These are phyloP conservation scores for Alnus rubra DNA, from an alignment of 306 rosid species.

Conservation along the genomic window DNA sequence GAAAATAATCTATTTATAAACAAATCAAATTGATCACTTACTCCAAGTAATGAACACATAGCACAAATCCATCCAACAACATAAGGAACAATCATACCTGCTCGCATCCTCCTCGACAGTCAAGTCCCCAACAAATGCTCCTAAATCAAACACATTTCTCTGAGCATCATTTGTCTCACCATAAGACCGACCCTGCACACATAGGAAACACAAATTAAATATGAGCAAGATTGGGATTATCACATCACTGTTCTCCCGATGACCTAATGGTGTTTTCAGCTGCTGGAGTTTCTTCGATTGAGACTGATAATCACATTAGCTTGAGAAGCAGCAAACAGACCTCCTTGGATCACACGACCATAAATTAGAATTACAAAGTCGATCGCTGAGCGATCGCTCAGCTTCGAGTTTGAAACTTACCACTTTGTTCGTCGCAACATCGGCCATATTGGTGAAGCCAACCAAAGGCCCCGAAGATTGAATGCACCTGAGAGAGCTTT, in stretches of 20 bases:
- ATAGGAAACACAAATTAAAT: not conserved
- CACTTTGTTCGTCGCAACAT: constrained; percentile 32
- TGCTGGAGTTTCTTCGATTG: not conserved
- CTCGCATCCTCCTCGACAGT: constrained; percentile 70
- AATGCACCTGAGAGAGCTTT: not conserved
- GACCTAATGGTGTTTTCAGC: not conserved
- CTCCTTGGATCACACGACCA: not conserved
- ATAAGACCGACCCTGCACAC: constrained; percentile 44
- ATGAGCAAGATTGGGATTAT: not conserved
- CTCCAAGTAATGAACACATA: not conserved
- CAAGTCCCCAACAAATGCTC: constrained; percentile 83
- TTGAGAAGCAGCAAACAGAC: not conserved
- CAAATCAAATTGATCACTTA: not conserved
- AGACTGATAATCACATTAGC: not conserved
- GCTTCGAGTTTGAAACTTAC: constrained; percentile 11
- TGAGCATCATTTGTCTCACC: constrained; percentile 40
- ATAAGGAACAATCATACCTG: constrained; percentile 41
- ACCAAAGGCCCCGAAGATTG: not conserved
- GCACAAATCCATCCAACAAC: not conserved
- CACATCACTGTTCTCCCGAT: not conserved
- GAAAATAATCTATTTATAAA: not conserved
- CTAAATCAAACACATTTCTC: constrained; percentile 62
- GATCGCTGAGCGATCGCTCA: not conserved
- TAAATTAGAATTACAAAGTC: not conserved
- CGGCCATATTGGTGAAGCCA: constrained; percentile 29